These are phyloP conservation scores for Pseudogymnoascus sp. DNA, from an alignment of 2,329 filamentous ascomycete species.

Conservation along the genomic window DNA sequence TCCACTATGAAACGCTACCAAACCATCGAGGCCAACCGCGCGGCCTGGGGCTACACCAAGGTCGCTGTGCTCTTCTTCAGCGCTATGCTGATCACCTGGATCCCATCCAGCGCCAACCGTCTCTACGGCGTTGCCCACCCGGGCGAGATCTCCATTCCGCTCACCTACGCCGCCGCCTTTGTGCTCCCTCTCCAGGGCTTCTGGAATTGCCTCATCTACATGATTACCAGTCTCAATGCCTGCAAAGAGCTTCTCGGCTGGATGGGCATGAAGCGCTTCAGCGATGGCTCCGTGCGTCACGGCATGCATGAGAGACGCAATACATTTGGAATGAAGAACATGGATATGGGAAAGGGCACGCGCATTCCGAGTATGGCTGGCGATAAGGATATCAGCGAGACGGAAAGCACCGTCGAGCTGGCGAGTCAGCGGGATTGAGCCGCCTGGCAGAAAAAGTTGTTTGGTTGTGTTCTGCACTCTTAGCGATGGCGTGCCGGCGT, in stretches of 20 bases:
- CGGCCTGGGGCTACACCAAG: slow-evolving; percentile 62
- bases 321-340: neutral
- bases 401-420: neutral
- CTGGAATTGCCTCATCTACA: slow-evolving; percentile 76
- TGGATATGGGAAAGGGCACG: neutral
- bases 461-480: neutral
- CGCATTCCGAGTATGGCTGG: slow-evolving; percentile 5
- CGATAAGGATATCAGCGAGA: neutral
- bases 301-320: neutral
- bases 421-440: neutral
- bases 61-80: slow-evolving; percentile 65
- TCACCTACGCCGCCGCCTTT: slow-evolving; percentile 63
- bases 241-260: slow-evolving; percentile 39
- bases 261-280: neutral
- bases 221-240: slow-evolving; percentile 58
- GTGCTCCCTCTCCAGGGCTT: slow-evolving; percentile 77
- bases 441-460: neutral
- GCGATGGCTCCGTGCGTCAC: neutral
- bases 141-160: slow-evolving; percentile 42
- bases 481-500: slow-evolving; percentile 3
- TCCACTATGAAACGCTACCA: neutral
- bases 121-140: slow-evolving; percentile 60
- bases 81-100: slow-evolving; percentile 64
- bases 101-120: slow-evolving; percentile 69
- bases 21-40: slow-evolving; percentile 40